Evolutionary conservation across 257 asterid genomes (phyloP), one percentile per base, ranked within the genome.

Genomic region (Solanum appendiculatum): DNA sequence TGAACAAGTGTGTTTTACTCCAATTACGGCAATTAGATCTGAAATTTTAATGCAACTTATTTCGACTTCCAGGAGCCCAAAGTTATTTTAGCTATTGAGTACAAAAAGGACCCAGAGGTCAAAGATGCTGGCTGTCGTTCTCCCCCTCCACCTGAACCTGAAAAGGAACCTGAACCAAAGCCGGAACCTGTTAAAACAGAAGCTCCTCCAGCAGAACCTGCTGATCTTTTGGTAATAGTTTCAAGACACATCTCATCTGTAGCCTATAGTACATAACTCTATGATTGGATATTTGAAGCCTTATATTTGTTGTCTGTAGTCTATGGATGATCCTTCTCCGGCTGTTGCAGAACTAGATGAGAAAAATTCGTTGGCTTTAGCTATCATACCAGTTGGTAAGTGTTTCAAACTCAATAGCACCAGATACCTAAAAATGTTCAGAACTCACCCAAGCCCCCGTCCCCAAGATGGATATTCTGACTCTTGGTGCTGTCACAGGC

Each of bases 301-400:
- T 81, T 13, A 29, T 37, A 31, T 40, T 80, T 40, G 88, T 83
- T 86, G 66, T 39, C 85, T 77, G 69, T 89, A 97, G 99, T 94
- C 96, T 85, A 89, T 96, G 89, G 84, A 93, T 7, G 95, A 94
- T 90, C 94, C 97, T 66, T 37, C 82, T 87, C 98, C 99, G 25
- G 98, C 98, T 66, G 96, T 95, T 72, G 83, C 96, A 40, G 96
- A 91, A 91, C 91, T 97, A 64, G 98, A 97, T 39, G 98, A 96
- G 93, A 96, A 92, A 90, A 97, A 97, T 91, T 93, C 99, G 69
- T 37, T 93, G 94, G 99, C 99, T 89, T 91, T 96, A 88, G 99
- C 99, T 86, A 96, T 97, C 89, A 95, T 97, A 68, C 98, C 99
- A 60, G 93, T 88, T 83, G 97, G 99, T 96, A 92, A 89, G 95